Evolutionary conservation across 2,329 filamentous ascomycete genomes (phyloP).

Genomic region (Cryphonectria naterciae): DNA sequence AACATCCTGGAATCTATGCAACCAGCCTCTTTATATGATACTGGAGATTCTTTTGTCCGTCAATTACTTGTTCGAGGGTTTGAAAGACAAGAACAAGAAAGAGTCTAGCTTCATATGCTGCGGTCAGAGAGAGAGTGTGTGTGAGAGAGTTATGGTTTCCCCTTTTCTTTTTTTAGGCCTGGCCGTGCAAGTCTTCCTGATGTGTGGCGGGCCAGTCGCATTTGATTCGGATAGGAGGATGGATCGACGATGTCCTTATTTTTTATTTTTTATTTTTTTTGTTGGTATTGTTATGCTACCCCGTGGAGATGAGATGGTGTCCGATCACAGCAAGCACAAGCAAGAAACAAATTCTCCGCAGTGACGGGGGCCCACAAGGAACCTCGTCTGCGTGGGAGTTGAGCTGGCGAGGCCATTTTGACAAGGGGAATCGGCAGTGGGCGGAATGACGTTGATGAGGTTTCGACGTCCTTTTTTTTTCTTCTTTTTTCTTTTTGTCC

Average conservation of each 20-base stretch:
- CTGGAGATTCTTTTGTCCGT: conserved; percentile 18
- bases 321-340: neutral
- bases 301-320: conserved; percentile 3
- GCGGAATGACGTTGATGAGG: conserved; percentile 5
- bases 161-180: neutral
- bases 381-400: neutral
- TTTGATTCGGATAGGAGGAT: neutral
- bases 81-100: no score
- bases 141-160: no score
- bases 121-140: neutral
- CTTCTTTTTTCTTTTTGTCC: neutral
- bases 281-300: neutral
- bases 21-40: conserved; percentile 13
- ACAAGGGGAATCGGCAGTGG: neutral
- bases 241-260: neutral
- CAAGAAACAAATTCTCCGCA: conserved; percentile 17
- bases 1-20: conserved; percentile 25
- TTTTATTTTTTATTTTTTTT: no score
- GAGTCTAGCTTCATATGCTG: no score
- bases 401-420: neutral
- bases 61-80: conserved; percentile 5
- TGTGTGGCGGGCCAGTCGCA: neutral
- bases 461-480: neutral
- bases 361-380: neutral
- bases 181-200: neutral